Evolutionary conservation across 768 basidiomycete species (phyloP).

Genomic region (Gloeophyllum trabeum): DNA sequence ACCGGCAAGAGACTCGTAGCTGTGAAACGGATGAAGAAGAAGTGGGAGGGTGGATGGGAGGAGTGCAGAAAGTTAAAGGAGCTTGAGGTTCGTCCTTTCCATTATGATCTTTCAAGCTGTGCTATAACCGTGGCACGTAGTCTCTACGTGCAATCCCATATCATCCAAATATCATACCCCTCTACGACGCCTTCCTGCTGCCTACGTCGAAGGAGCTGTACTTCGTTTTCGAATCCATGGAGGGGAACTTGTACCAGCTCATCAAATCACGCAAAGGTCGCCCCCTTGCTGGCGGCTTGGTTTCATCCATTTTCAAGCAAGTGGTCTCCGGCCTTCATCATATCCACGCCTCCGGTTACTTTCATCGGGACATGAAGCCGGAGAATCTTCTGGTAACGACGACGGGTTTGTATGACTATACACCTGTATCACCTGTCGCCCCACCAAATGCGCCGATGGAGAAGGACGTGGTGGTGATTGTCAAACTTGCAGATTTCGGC

Average conservation of each 20-base stretch:
- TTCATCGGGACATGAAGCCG: conserved; percentile 99
- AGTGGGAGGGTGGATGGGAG: conserved; percentile 97
- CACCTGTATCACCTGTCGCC: conserved; percentile 60
- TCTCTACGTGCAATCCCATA: conserved; percentile 90
- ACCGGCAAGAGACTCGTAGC: conserved; percentile 90
- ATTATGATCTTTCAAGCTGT: conserved; percentile 9
- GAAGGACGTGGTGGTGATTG: conserved; percentile 90
- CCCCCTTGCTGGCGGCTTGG: conserved; percentile 91
- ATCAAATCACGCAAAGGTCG: conserved; percentile 95
- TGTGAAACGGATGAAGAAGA: conserved; percentile 96
- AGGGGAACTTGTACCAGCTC: conserved; percentile 98
- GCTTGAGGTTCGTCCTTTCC: conserved; percentile 59
- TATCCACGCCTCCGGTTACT: conserved; percentile 87
- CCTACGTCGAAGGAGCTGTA: conserved; percentile 94
- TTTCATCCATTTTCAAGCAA: conserved; percentile 90
- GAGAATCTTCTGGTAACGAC: conserved; percentile 98
- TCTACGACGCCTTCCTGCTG: conserved; percentile 99
- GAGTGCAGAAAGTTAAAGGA: conserved; percentile 94
- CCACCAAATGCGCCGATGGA: conserved; percentile 59
- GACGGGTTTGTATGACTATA: conserved; percentile 89
- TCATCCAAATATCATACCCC: conserved; percentile 95
- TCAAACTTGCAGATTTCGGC: conserved; percentile 98
- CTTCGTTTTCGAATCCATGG: conserved; percentile 99
- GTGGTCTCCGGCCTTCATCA: conserved; percentile 86
- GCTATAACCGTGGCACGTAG: conserved; percentile 27